These are phyloP conservation scores for Hamigera avellanea DNA, from an alignment of 495 filamentous ascomycete species.

Conservation along the genomic window DNA sequence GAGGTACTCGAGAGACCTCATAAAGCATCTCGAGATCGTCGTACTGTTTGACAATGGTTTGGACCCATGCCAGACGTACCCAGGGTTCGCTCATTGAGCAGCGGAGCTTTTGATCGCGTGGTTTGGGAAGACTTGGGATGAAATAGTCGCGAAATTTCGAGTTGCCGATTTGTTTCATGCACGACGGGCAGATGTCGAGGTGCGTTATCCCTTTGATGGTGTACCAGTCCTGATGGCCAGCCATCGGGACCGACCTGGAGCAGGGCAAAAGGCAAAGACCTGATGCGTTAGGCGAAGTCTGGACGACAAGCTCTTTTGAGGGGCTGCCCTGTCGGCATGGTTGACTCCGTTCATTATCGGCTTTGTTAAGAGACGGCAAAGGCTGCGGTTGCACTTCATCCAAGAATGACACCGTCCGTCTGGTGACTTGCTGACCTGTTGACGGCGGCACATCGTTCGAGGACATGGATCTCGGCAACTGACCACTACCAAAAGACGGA, in stretches of 20 bases:
- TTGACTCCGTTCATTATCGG: neutral
- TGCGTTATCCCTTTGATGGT: slow-evolving; percentile 43
- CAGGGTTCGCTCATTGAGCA: slow-evolving; percentile 55
- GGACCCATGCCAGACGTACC: slow-evolving; percentile 55
- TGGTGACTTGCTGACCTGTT: neutral
- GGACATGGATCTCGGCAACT: neutral
- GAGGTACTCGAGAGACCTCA: slow-evolving; percentile 34
- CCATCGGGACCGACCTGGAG: slow-evolving; percentile 34
- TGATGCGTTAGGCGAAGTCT: slow-evolving; percentile 5
- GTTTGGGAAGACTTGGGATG: slow-evolving; percentile 30
- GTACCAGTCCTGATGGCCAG: slow-evolving; percentile 52
- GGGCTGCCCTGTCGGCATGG: neutral
- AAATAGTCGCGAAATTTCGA: slow-evolving; percentile 43
- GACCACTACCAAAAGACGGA: neutral
- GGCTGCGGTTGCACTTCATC: neutral
- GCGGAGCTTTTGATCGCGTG: slow-evolving; percentile 25
- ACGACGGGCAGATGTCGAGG: slow-evolving; percentile 55
- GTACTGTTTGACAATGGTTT: slow-evolving; percentile 45
- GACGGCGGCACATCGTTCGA: neutral
- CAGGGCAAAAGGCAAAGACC: slow-evolving; percentile 38
- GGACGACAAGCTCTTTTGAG: neutral
- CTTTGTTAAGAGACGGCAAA: neutral
- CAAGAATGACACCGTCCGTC: neutral
- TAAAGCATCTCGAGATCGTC: slow-evolving; percentile 43
- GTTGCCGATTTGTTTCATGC: slow-evolving; percentile 42